phyloP scores from a whole-genome alignment of 2,329 filamentous ascomycete species.

The Phyllosticta citrichinensis region DNA sequence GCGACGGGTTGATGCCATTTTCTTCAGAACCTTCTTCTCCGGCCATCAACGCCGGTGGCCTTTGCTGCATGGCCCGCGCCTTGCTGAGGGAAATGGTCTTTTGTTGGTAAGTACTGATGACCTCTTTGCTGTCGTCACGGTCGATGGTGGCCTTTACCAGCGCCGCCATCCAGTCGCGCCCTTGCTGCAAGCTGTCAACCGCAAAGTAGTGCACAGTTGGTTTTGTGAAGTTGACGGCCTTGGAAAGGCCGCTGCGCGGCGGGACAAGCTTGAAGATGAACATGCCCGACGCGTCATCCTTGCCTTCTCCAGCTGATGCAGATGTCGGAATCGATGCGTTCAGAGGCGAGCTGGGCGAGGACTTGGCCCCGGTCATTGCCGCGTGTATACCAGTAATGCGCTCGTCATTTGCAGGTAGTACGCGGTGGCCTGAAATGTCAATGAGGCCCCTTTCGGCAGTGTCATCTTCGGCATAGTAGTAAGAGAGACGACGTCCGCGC shows the following conservation, averaged over 20 bases:
- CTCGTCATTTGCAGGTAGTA: slow-evolving; percentile 90
- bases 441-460: slow-evolving; percentile 90
- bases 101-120: slow-evolving; percentile 90
- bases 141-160: slow-evolving; percentile 99
- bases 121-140: slow-evolving; percentile 64
- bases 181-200: slow-evolving; percentile 78
- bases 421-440: slow-evolving; percentile 93
- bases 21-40: slow-evolving; percentile 28
- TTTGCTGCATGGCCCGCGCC: slow-evolving; percentile 75
- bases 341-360: slow-evolving; percentile 50
- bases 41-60: slow-evolving; percentile 79
- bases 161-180: slow-evolving; percentile 94
- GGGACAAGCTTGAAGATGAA: slow-evolving; percentile 99
- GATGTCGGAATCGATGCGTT: slow-evolving; percentile 29
- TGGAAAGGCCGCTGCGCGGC: slow-evolving; percentile 73
- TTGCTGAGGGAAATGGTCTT: slow-evolving; percentile 91
- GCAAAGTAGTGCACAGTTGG: slow-evolving; percentile 97
- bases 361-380: slow-evolving; percentile 77
- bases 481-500: slow-evolving; percentile 80
- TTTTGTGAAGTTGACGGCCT: slow-evolving; percentile 94
- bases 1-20: slow-evolving; percentile 17
- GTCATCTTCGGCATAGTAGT: slow-evolving; percentile 93
- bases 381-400: slow-evolving; percentile 84
- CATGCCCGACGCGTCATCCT: slow-evolving; percentile 51
- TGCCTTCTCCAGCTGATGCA: slow-evolving; percentile 26